Conservation (phyloP, 2,329 filamentous ascomycete genomes). For the Fonsecaea nubica region DNA sequence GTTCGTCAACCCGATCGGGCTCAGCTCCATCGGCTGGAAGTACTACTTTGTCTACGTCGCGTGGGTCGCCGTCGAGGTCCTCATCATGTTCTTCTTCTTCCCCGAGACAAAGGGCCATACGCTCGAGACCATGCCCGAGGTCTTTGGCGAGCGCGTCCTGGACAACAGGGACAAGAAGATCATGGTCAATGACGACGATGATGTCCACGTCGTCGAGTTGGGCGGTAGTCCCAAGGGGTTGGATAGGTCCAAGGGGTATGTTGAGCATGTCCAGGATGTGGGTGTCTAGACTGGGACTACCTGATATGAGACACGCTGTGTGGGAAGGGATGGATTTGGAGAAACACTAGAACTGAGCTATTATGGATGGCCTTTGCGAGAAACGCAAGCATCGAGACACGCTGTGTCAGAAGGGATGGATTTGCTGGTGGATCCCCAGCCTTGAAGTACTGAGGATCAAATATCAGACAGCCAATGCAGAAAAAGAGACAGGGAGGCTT, state of each 20-base stretch:
- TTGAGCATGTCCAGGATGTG: conserved; percentile 7
- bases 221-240: not conserved
- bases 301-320: not conserved
- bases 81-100: conserved; percentile 46
- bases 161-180: not conserved
- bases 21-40: conserved; percentile 54
- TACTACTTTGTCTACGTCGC: conserved; percentile 54
- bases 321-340: not conserved
- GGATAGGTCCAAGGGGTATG: not conserved
- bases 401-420: not conserved
- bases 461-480: no score
- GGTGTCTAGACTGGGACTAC: not conserved
- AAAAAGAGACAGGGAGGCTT: no score
- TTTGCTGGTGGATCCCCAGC: no score
- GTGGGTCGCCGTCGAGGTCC: conserved; percentile 46
- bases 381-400: no score
- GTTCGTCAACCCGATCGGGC: conserved; percentile 47
- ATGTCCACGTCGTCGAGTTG: conserved; percentile 7
- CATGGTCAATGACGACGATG: not conserved
- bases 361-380: no score
- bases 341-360: no score
- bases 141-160: conserved; percentile 8
- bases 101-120: conserved; percentile 35
- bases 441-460: no score
- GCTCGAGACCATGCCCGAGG: conserved; percentile 53